Evolutionary conservation across 306 rosid genomes (phyloP), one percentile per base, ranked within the genome.

Genomic region (Sechiopsis laciniata): DNA sequence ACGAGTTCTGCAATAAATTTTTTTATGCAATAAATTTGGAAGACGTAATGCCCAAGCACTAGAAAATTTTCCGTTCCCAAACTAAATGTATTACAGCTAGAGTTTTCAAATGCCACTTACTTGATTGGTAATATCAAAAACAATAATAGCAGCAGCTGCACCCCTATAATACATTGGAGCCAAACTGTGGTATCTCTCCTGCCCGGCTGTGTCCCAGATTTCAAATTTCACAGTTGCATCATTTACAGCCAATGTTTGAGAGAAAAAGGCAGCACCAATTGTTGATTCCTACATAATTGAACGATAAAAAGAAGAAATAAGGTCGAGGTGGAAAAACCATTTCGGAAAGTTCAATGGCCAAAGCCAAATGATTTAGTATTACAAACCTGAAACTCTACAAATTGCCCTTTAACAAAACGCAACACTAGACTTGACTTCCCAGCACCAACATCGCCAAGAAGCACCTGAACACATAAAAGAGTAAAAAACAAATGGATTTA

Each of bases 141-240:
- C 87, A 20, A 85, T 85, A 46, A 85, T 85, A 72, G 89, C 89
- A 69, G 89, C 89, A 53, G 87, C 89, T 42, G 89, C 87, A 75
- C 89, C 89, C 77, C 89, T 81, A 7, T 85, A 85, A 63, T 85
- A 85, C 89, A 85, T 85, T 48, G 89, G 89, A 35, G 89, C 89
- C 85, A 85, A 73, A 64, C 89, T 85, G 79, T 85, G 87, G 62
- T 85, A 85, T 68, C 89, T 79, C 79, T 85, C 89, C 72, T 85
- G 89, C 78, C 89, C 89, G 8, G 89, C 89, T 66, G 89, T 85
- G 54, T 85, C 89, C 89, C 89, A 85, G 77, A 85, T 85, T 80
- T 85, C 89, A 72, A 85, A 85, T 69, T 85, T 85, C 19, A 85
- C 89, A 67, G 89, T 85, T 24, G 87, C 87, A 19, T 85, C 89